Percentiles rank a stretch among this genome's conserved stretches.
Conservation (phyloP, 164 flowering plant genomes). For the Sextonia rubra region DNA sequence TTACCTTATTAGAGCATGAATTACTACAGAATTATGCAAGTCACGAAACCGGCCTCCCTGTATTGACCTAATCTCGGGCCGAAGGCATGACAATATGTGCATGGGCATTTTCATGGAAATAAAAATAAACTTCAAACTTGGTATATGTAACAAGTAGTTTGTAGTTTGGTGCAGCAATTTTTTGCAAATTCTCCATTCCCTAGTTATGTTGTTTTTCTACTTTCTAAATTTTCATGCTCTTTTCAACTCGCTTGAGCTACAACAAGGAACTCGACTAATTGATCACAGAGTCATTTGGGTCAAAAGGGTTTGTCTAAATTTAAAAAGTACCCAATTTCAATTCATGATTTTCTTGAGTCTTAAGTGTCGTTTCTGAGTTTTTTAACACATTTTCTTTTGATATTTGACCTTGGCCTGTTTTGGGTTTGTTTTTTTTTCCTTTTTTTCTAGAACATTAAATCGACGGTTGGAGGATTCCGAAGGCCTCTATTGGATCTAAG, state of each 20-base stretch:
- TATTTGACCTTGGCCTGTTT: neutral
- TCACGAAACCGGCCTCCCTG: too few relatives aligned
- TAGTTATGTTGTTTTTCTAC: neutral
- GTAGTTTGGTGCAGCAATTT: neutral
- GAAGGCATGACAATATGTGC: too few relatives aligned
- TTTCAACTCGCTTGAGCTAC: slow-evolving; percentile 27
- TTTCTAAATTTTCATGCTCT: neutral
- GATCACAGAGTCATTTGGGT: slow-evolving; percentile 24
- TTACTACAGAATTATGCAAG: too few relatives aligned
- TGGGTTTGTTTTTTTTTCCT: too few relatives aligned
- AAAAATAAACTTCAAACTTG: too few relatives aligned
- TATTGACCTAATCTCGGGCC: too few relatives aligned
- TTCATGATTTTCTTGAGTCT: too few relatives aligned
- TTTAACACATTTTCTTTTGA: neutral
- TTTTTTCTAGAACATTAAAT: slow-evolving; percentile 35
- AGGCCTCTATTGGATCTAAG: slow-evolving; percentile 58
- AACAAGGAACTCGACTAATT: too few relatives aligned
- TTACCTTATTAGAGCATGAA: too few relatives aligned
- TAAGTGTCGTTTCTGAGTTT: too few relatives aligned
- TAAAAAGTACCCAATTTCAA: too few relatives aligned
- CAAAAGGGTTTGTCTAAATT: neutral
- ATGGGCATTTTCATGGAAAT: neutral
- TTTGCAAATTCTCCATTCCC: neutral
- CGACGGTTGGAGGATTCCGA: slow-evolving; percentile 39
- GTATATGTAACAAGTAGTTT: too few relatives aligned